Conservation (phyloP, 2,329 filamentous ascomycete genomes). For the Bipolaris gigantea region DNA sequence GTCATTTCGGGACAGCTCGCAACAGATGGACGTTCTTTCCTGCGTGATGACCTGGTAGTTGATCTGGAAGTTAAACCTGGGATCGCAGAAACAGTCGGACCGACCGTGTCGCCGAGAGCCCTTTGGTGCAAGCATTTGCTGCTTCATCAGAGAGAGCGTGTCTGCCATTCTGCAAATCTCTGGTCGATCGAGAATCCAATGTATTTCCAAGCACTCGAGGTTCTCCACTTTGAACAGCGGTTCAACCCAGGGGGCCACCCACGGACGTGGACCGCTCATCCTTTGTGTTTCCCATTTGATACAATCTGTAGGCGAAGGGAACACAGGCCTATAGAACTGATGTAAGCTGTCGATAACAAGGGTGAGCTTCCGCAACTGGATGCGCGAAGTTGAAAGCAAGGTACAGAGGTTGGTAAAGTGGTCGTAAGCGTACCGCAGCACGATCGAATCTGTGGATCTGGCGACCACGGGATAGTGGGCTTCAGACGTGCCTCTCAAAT, state of each 20-base stretch:
- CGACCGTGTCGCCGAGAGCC: not conserved
- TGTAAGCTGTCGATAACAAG: slow-evolving; percentile 21
- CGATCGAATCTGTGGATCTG: slow-evolving; percentile 20
- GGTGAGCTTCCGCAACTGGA: slow-evolving; percentile 19
- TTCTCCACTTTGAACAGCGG: slow-evolving; percentile 19
- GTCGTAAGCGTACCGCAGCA: slow-evolving; percentile 24
- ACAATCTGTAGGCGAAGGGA: slow-evolving; percentile 13
- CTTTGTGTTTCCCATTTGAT: slow-evolving; percentile 15
- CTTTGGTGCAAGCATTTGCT: slow-evolving; percentile 16
- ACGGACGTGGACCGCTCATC: slow-evolving; percentile 8
- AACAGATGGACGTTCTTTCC: not conserved
- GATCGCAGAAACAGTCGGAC: not conserved
- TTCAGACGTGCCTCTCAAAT: slow-evolving; percentile 16
- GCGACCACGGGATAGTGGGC: slow-evolving; percentile 19
- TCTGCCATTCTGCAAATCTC: slow-evolving; percentile 18
- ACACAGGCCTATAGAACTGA: slow-evolving; percentile 6
- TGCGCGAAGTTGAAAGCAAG: slow-evolving; percentile 21
- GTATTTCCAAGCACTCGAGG: slow-evolving; percentile 18
- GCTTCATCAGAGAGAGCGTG: slow-evolving; percentile 14
- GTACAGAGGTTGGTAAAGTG: slow-evolving; percentile 28
- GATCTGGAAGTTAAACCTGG: slow-evolving; percentile 6
- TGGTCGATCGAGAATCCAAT: slow-evolving; percentile 21
- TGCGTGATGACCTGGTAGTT: slow-evolving; percentile 2
- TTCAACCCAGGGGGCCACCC: slow-evolving; percentile 21
- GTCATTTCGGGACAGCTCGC: not conserved